Evolutionary conservation across 2,329 filamentous ascomycete species (phyloP), one percentile per base, ranked within the genome.

Genomic region (Pseudogymnoascus sp.): DNA sequence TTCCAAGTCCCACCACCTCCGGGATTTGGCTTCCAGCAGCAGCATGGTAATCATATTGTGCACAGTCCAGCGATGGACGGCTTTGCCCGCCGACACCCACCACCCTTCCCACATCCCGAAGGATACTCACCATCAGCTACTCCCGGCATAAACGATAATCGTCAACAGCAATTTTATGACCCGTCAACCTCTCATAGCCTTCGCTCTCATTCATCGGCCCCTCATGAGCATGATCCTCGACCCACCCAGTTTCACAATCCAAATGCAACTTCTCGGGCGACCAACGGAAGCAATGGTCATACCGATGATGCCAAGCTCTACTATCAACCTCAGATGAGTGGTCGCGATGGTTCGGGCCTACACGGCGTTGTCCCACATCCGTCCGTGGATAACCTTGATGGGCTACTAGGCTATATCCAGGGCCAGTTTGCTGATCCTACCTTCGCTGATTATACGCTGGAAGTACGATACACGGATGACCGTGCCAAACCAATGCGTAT

Each of bases 121-220:
- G 68, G 69, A 21, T 75, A 73, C 51, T 72, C 73, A 16, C 75
- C 73, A 64, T 67, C 67, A 64, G 60, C 69, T 64, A 68, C 75
- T 66, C 67, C 70, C 39, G 68, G 67, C 3, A 57, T 63, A 51
- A 70, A 72, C 14, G 62, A 64, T 54, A 57, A 57, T 34, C 51
- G 51, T 18, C 51, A 29, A 34, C 63, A 66, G 37, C 66, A 68
- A 11, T 61, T 68, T 51, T 82, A 82, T 69, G 81, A 80, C 2
- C 81, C 83, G 1, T 79, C 81, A 1, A 85, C 83, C 1, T 81
- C 83, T 3, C 83, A 83, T 66, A 86, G 83, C 72, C 85, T 84
- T 69, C 84, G 85, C 63, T 86, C 85, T 2, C 84, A 86, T 65
- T 79, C 82, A 37, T 85, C 84, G 1, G 77, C 74, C 4, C 77